Evolutionary conservation across 257 asterid species (phyloP).

Genomic region (Echium plantagineum): DNA sequence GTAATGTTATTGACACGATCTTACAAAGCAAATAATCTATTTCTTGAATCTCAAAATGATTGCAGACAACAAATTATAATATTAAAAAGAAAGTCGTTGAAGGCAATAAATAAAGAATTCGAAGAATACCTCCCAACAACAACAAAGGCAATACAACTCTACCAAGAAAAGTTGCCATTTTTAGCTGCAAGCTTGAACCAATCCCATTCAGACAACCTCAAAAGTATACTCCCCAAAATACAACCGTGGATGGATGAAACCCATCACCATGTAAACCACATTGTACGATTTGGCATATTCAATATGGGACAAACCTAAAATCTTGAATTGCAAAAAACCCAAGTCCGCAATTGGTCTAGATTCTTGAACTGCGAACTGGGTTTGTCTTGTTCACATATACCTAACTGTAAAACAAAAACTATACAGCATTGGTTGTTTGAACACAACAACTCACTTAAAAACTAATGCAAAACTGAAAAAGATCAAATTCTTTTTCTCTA

Average conservation of each 20-base stretch:
- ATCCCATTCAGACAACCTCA: slow-evolving; percentile 6
- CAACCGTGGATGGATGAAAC: not conserved
- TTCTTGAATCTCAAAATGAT: too few species aligned
- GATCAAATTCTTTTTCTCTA: too few species aligned
- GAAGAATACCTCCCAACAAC: slow-evolving; percentile 44
- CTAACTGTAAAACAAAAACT: too few species aligned
- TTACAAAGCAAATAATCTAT: too few species aligned
- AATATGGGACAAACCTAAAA: not conserved
- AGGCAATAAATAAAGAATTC: slow-evolving; percentile 2
- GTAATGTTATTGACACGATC: too few species aligned
- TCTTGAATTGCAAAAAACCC: not conserved
- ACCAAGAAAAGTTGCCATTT: slow-evolving; percentile 53
- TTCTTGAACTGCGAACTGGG: slow-evolving; percentile 1
- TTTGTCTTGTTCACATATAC: not conserved
- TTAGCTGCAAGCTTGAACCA: slow-evolving; percentile 23
- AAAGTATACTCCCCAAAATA: not conserved
- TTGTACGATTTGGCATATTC: too few species aligned
- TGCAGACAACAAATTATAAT: not conserved
- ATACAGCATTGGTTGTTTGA: not conserved
- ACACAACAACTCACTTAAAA: not conserved
- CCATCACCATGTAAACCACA: too few species aligned
- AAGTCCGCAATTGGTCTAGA: slow-evolving; percentile 1
- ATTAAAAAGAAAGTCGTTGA: not conserved
- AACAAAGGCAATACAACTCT: slow-evolving; percentile 67
- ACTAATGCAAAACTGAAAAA: not conserved